Base-by-base conservation (phyloP, 2,329 filamentous ascomycete species). In the Fusarium aywerte region DNA sequence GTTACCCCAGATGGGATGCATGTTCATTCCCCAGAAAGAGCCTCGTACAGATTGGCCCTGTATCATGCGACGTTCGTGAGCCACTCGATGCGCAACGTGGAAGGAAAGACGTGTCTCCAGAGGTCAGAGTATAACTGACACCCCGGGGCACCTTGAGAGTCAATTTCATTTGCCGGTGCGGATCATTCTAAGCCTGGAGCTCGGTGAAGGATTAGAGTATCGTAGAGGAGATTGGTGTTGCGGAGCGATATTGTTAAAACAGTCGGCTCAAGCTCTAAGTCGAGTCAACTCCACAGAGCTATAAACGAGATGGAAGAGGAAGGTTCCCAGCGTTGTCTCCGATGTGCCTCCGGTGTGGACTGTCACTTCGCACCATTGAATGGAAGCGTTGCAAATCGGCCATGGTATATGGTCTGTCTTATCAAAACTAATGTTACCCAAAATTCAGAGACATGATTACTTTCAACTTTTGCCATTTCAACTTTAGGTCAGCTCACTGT, bases 21-120 rank as follows among this genome's bases (percentile, higher is more conserved):
- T 51, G 52, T 48, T 66, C 57, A 51, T 55, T 60, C 62, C 68
- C 58, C 60, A 53, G 53, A 56, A 18, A 54, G 52, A 67, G 43
- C 40, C 54, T 69, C 54, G 62, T 51, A 53, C 59, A 63, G 51
- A 35, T 25, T 47, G 35, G 49, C 33, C 32, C 50, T 45, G 12
- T 35, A 45, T n/a, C n/a, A n/a, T 38, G 52, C 54, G 50, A 62
- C 32, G 27, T 50, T 65, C 45, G 64, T 65, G 60, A 62, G 62
- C 71, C 72, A 74, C 64, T 74, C 64, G 60, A 72, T 69, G 39
- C 36, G 47, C 65, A 74, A 74, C 72, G 72, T 73, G 71, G 69
- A 55, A 39, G 36, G 36, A 52, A 39, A 23, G 32, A 40, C 49
- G 54, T 32, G 63, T 49, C 65, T 42, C 52, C 40, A 64, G 59